Evolutionary conservation across 768 basidiomycete genomes (phyloP).

Genomic region (Pulveroboletus ravenelii): DNA sequence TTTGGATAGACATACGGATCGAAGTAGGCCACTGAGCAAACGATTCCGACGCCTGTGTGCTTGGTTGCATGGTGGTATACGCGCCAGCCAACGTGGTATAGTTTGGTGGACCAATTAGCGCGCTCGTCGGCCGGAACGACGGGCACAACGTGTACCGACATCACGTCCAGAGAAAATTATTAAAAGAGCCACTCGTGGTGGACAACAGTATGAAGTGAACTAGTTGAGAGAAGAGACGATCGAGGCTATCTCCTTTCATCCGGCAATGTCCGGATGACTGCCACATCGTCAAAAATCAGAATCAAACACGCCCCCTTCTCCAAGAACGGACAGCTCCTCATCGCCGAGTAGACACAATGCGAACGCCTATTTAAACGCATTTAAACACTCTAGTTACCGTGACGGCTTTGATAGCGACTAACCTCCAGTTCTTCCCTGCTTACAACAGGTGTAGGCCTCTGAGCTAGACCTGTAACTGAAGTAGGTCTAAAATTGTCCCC

Average conservation of each 20-base stretch:
- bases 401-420: not conserved
- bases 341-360: slow-evolving; percentile 36
- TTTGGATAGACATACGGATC: slow-evolving; percentile 57
- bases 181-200: not conserved
- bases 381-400: not conserved
- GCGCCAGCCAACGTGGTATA: slow-evolving; percentile 24
- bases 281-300: slow-evolving; percentile 5
- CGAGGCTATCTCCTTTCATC: not conserved
- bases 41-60: slow-evolving; percentile 79
- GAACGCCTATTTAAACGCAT: slow-evolving; percentile 24
- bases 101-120: slow-evolving; percentile 16
- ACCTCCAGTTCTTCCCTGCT: slow-evolving; percentile 23
- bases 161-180: slow-evolving; percentile 1
- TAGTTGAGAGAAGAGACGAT: too few species aligned
- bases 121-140: not conserved
- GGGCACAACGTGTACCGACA: slow-evolving; percentile 8
- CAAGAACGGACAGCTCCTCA: slow-evolving; percentile 31
- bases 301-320: slow-evolving; percentile 26
- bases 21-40: slow-evolving; percentile 86
- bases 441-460: not conserved
- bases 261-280: not conserved
- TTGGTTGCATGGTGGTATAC: slow-evolving; percentile 50
- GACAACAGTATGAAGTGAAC: slow-evolving; percentile 1
- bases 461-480: not conserved
- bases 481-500: not conserved